Conservation (phyloP, 768 basidiomycete genomes). For the Termitomyces sp. region DNA sequence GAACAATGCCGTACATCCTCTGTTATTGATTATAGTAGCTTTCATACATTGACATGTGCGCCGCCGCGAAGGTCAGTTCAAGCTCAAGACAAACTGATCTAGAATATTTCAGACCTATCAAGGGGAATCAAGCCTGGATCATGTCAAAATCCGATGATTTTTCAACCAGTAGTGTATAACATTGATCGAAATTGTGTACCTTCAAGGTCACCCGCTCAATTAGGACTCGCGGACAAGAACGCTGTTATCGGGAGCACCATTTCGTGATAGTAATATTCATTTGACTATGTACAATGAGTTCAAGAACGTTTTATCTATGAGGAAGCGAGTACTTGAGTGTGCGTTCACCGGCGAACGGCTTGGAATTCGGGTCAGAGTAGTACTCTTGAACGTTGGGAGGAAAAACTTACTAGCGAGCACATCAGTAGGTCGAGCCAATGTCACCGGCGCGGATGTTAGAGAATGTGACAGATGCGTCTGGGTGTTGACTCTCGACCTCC, state of each 20-base stretch:
- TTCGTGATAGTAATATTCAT: neutral
- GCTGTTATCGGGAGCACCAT: too few species aligned
- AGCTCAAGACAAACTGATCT: neutral
- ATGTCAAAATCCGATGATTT: too few species aligned
- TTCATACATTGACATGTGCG: neutral
- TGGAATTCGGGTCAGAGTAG: neutral
- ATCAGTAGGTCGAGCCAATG: conserved; percentile 22
- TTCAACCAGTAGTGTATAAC: too few species aligned
- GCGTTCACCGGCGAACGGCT: neutral
- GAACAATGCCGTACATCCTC: neutral
- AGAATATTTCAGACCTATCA: too few species aligned
- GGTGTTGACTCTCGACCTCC: conserved; percentile 32
- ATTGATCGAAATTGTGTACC: too few species aligned
- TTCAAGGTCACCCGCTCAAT: neutral
- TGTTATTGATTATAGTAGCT: neutral
- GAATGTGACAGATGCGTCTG: conserved; percentile 41
- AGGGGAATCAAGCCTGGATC: too few species aligned
- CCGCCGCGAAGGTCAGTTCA: neutral
- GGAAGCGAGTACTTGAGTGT: neutral
- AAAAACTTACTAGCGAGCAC: neutral
- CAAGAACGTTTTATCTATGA: neutral
- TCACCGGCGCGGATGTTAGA: conserved; percentile 51
- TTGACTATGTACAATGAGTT: neutral
- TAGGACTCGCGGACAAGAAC: too few species aligned
- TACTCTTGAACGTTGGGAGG: neutral